Conservation (phyloP, 1,284 basidiomycete species). For the Hymenochaete sp. region DNA sequence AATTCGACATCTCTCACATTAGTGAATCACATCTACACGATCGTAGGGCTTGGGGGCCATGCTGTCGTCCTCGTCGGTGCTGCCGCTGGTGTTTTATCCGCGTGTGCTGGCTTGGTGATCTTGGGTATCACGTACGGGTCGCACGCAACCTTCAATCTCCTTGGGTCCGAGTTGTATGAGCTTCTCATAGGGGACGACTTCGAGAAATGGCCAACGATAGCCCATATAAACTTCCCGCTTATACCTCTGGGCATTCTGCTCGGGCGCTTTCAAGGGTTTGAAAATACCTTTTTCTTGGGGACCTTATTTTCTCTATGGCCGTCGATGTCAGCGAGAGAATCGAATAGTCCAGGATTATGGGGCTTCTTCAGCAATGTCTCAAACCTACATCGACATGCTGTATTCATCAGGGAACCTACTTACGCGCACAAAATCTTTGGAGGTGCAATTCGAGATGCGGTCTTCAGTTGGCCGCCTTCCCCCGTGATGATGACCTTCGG, state of each 20-base stretch:
- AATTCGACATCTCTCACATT: conserved; percentile 43
- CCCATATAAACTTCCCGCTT: conserved; percentile 61
- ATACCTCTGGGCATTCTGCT: conserved; percentile 48
- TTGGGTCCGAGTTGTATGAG: conserved; percentile 56
- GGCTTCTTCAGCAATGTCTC: too few relatives aligned
- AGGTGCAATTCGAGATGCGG: conserved; percentile 14
- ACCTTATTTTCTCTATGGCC: conserved; percentile 60
- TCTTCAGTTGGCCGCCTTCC: conserved; percentile 50
- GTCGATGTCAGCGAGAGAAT: conserved; percentile 37
- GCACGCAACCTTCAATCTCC: conserved; percentile 58
- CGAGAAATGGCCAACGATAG: conserved; percentile 59
- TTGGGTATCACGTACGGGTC: conserved; percentile 50
- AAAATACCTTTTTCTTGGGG: conserved; percentile 41
- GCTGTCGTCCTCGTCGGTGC: conserved; percentile 40
- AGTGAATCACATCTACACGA: conserved; percentile 40
- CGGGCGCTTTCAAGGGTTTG: conserved; percentile 44
- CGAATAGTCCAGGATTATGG: not conserved
- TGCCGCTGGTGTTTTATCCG: conserved; percentile 34
- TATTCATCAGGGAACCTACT: not conserved
- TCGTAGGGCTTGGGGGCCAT: conserved; percentile 41
- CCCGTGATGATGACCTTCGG: conserved; percentile 46
- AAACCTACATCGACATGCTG: too few relatives aligned
- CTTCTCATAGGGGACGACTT: conserved; percentile 55
- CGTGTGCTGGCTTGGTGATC: conserved; percentile 32
- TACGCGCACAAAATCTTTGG: conserved; percentile 19